A percentile compares a stretch with the other conserved stretches of the same genome.
These are phyloP conservation scores for Lactarius vividus DNA, from an alignment of 768 basidiomycete genomes.

Conservation along the genomic window DNA sequence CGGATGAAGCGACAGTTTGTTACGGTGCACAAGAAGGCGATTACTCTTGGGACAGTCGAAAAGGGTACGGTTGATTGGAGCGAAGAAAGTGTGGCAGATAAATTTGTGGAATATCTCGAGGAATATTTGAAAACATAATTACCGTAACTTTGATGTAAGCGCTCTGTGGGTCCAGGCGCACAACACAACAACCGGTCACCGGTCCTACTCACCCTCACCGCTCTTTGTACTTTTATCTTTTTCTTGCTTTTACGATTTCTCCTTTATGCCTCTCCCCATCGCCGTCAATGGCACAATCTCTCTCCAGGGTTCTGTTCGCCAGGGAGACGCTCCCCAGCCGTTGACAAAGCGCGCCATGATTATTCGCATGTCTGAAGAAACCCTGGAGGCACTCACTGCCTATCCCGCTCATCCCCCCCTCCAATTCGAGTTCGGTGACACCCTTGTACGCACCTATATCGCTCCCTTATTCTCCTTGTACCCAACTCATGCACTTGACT, in stretches of 20 bases:
- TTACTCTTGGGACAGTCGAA: constrained; percentile 78
- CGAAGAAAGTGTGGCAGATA: constrained; percentile 64
- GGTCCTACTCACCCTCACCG: not conserved
- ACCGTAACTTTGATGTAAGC: not conserved
- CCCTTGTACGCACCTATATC: constrained; percentile 45
- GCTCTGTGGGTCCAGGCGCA: not conserved
- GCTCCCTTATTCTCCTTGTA: not conserved
- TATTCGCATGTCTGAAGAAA: constrained; percentile 70
- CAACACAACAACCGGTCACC: not conserved
- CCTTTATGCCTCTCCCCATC: constrained; percentile 63
- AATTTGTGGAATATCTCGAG: constrained; percentile 70
- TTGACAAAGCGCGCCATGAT: constrained; percentile 73
- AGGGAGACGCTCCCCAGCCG: constrained; percentile 54
- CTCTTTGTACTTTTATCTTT: constrained; percentile 7
- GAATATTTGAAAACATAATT: constrained; percentile 52
- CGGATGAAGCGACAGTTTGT: constrained; percentile 91
- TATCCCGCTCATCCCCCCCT: constrained; percentile 44
- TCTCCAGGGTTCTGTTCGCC: constrained; percentile 55
- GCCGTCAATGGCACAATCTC: constrained; percentile 46
- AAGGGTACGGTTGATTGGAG: constrained; percentile 75
- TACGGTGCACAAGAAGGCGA: constrained; percentile 83
- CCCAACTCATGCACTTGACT: not conserved
- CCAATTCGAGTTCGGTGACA: constrained; percentile 60
- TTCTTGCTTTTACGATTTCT: constrained; percentile 7
- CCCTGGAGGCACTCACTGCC: constrained; percentile 62